Evolutionary conservation across 306 rosid species (phyloP), one percentile per base, ranked within the genome.

Genomic region (Hippophae gyantsensis): DNA sequence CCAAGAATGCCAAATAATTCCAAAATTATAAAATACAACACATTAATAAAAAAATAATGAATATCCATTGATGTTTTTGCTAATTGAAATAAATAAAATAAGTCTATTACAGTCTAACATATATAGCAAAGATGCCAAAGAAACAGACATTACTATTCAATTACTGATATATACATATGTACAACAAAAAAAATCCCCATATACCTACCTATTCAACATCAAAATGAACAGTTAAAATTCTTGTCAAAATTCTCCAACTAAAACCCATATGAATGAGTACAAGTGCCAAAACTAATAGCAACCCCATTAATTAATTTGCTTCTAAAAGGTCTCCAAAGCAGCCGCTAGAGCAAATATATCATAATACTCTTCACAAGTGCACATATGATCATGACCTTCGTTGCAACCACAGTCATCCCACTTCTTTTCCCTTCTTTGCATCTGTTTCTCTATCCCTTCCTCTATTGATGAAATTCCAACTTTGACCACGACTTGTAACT

Each of bases 331-430:
- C 58, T 90, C 95, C 67, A 85, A 64, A 64, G 69, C 80, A 40
- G 82, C 80, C 9, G 79, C 82, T 5, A 82, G 60, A 0, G 85
- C 89, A 73, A 81, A 80, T 23, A 77, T 10, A 7, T 92, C 85
- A 64, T 77, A 80, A 65, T 50, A 50, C 18, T 85, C 82, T 42
- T 68, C 81, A 12, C 71, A 55, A 13, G 65, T 59, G 60, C 69
- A 70, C 60, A 77, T 66, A 65, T 69, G 78, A 56, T 74, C 72
- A 61, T 75, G 86, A 3, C 83, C 66, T 13, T 86, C 50, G 66
- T 72, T 63, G 68, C 92, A 87, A 5, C 89, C 92, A 12, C 98
- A 87, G 71, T 69, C 71, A 1, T 85, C 69, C 69, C 76, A 65
- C 13, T 69, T 69, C 23, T 58, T 64, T 43, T 23, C 12, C 10